A percentile compares a stretch with the other conserved stretches of the same genome.
phyloP scores from a whole-genome alignment of 1,139 yeast genomes.

The Eremothecium cymbalariae region DNA sequence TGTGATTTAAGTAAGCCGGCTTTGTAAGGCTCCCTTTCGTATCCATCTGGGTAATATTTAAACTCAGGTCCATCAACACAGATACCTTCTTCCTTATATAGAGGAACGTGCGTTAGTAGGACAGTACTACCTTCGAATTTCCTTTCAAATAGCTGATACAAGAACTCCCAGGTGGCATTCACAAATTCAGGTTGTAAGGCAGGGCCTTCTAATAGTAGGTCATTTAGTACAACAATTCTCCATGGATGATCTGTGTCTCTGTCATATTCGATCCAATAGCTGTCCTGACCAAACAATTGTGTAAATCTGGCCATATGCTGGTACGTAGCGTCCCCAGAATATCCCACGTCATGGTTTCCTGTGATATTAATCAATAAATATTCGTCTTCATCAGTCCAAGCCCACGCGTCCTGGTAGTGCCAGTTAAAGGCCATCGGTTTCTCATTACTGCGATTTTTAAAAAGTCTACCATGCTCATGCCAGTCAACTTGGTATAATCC shows the following conservation, averaged over 20 bases:
- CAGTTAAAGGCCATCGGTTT: slow-evolving; percentile 42
- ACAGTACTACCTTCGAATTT: slow-evolving; percentile 72
- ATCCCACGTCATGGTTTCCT: slow-evolving; percentile 95
- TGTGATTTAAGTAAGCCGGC: slow-evolving; percentile 72
- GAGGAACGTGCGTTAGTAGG: slow-evolving; percentile 81
- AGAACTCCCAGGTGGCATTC: slow-evolving; percentile 61
- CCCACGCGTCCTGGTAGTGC: slow-evolving; percentile 52
- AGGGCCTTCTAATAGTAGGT: slow-evolving; percentile 84
- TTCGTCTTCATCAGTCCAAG: slow-evolving; percentile 47
- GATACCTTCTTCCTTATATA: slow-evolving; percentile 69
- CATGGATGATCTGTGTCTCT: slow-evolving; percentile 57
- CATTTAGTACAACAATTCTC: slow-evolving; percentile 79
- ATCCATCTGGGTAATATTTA: slow-evolving; percentile 49
- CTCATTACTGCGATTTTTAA: slow-evolving; percentile 33
- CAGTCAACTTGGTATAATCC: slow-evolving; percentile 25
- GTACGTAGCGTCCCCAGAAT: slow-evolving; percentile 88
- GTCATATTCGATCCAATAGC: slow-evolving; percentile 67
- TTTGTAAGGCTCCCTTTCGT: slow-evolving; percentile 54
- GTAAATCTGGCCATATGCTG: slow-evolving; percentile 81
- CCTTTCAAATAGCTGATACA: slow-evolving; percentile 45
- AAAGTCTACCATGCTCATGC: slow-evolving; percentile 45
- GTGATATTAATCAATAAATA: slow-evolving; percentile 64
- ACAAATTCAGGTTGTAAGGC: slow-evolving; percentile 66
- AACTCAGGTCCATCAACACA: slow-evolving; percentile 82
- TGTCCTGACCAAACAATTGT: slow-evolving; percentile 70